A percentile compares a stretch with the other conserved stretches of the same genome.
Evolutionary conservation across 2,329 filamentous ascomycete genomes (phyloP).

Genomic region (Xylariaceae sp.): DNA sequence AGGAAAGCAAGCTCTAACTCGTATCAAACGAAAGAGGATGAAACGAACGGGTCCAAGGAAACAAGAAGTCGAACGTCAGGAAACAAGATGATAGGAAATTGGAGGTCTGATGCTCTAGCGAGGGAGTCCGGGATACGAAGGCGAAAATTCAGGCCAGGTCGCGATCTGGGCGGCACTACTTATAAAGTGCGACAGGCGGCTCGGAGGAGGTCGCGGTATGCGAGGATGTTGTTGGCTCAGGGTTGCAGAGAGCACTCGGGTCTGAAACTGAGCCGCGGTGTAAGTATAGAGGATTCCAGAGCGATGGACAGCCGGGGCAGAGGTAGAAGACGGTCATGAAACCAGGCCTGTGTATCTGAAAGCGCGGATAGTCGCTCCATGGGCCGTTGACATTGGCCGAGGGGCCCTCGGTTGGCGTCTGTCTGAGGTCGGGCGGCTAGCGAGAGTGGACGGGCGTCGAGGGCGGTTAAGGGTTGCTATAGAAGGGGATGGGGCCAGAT

Average conservation of each 20-base stretch:
- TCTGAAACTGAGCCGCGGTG: too few species aligned
- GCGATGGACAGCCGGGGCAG: constrained; percentile 23
- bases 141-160: constrained; percentile 23
- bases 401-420: constrained; percentile 35
- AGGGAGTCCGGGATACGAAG: constrained; percentile 23
- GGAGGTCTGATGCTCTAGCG: constrained; percentile 22
- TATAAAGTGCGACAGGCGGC: constrained; percentile 23
- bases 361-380: constrained; percentile 29
- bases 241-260: constrained; percentile 29
- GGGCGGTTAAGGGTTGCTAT: constrained; percentile 24
- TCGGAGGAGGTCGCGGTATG: constrained; percentile 31
- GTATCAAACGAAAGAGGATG: constrained; percentile 35
- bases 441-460: constrained; percentile 22
- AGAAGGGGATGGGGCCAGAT: constrained; percentile 13
- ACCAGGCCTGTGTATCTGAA: constrained; percentile 45
- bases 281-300: constrained; percentile 25
- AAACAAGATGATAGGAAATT: constrained; percentile 24
- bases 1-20: constrained; percentile 20
- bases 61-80: constrained; percentile 15
- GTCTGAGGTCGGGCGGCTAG: constrained; percentile 42
- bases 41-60: constrained; percentile 26
- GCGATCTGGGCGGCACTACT: constrained; percentile 26
- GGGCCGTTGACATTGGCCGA: constrained; percentile 45
- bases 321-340: constrained; percentile 38
- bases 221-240: constrained; percentile 37